phyloP scores from a whole-genome alignment of 371 early-diverging fungal species.

The Circinella minor region DNA sequence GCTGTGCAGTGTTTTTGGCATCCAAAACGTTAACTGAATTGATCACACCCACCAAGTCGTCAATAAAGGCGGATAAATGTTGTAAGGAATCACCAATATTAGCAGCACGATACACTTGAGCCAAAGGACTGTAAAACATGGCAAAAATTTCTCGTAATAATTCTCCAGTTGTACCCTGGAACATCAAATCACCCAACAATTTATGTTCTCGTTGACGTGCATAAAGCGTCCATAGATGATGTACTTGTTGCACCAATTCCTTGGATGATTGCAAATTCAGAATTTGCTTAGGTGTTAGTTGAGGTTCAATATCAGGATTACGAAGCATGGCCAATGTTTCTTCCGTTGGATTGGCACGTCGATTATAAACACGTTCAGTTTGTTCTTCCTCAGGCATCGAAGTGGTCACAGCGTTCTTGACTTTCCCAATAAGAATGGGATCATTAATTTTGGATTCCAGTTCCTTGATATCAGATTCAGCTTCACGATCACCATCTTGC shows the following conservation, averaged over 20 bases:
- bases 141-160: conserved; percentile 62
- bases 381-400: conserved; percentile 25
- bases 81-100: conserved; percentile 59
- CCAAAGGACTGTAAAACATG: conserved; percentile 63
- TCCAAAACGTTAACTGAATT: conserved; percentile 43
- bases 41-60: conserved; percentile 59
- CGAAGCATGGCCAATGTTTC: conserved; percentile 40
- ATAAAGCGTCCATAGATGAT: conserved; percentile 51
- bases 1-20: conserved; percentile 29
- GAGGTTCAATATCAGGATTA: conserved; percentile 43
- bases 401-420: conserved; percentile 54
- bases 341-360: conserved; percentile 6
- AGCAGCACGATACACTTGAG: conserved; percentile 63
- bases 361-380: conserved; percentile 4
- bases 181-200: conserved; percentile 52
- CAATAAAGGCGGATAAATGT: conserved; percentile 56
- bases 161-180: conserved; percentile 61
- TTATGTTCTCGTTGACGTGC: conserved; percentile 57
- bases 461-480: conserved; percentile 48
- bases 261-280: conserved; percentile 14
- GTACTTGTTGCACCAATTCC: conserved; percentile 37
- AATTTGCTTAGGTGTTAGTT: conserved; percentile 46
- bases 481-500: conserved; percentile 51
- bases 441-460: conserved; percentile 49
- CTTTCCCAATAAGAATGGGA: conserved; percentile 46